Evolutionary conservation across 1,139 yeast species (phyloP).

Genomic region (Blastobotrys serpentis): DNA sequence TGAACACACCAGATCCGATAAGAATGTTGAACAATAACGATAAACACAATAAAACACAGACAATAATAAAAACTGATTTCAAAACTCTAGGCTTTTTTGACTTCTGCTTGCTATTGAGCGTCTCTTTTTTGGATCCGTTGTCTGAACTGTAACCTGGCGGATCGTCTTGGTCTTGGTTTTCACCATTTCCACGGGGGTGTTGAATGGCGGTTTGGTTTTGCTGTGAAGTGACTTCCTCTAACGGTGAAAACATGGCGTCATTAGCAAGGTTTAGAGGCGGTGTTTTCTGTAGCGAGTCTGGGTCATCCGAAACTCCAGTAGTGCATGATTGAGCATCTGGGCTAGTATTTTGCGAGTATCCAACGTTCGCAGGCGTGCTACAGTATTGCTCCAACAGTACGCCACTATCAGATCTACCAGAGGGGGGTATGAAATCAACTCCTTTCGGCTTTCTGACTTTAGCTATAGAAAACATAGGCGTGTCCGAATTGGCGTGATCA

Average conservation of each 20-base stretch:
- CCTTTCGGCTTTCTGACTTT: background rate
- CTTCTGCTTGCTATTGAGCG: background rate
- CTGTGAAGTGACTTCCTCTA: background rate
- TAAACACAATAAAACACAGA: background rate
- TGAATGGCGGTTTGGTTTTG: background rate
- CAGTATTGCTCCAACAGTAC: background rate
- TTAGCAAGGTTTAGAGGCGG: background rate
- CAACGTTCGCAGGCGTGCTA: background rate
- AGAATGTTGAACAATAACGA: slow-evolving; percentile 2
- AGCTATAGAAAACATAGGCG: too few species aligned
- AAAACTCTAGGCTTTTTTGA: background rate
- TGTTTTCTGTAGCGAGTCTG: background rate
- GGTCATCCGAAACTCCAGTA: too few species aligned
- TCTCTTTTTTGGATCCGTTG: background rate
- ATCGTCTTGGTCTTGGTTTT: background rate
- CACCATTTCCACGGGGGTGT: background rate
- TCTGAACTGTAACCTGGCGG: background rate
- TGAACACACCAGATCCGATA: background rate
- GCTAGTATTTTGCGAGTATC: too few species aligned
- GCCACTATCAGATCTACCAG: background rate
- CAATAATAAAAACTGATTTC: background rate
- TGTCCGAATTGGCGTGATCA: background rate
- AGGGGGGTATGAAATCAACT: background rate
- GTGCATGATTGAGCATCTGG: too few species aligned
- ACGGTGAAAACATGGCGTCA: background rate